These are phyloP conservation scores for Colletotrichum limetticola DNA, from an alignment of 2,329 filamentous ascomycete genomes.

Conservation along the genomic window DNA sequence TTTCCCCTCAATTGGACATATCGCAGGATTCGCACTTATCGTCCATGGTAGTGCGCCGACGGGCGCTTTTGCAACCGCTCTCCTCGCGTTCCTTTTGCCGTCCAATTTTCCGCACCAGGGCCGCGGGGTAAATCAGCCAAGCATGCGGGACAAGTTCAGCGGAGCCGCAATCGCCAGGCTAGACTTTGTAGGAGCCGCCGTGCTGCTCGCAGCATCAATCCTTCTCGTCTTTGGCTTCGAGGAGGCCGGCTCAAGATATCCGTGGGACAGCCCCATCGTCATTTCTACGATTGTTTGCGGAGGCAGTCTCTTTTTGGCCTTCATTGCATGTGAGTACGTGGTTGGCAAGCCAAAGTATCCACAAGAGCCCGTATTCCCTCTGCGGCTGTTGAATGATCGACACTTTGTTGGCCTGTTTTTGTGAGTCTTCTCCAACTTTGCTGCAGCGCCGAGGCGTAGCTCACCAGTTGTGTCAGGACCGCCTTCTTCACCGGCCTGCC, in stretches of 20 bases:
- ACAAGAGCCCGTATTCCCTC: conserved; percentile 49
- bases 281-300: conserved; percentile 45
- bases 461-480: conserved; percentile 35
- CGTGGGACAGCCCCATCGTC: conserved; percentile 54
- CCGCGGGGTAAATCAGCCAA: conserved; percentile 19
- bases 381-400: conserved; percentile 44
- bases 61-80: conserved; percentile 39
- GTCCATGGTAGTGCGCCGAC: conserved; percentile 42
- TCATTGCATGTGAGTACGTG: conserved; percentile 44
- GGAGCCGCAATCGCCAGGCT: conserved; percentile 9
- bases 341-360: conserved; percentile 34
- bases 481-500: conserved; percentile 46
- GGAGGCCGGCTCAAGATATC: conserved; percentile 52
- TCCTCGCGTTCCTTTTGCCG: conserved; percentile 42
- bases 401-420: conserved; percentile 45
- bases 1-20: neutral
- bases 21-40: neutral
- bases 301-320: conserved; percentile 40
- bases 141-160: conserved; percentile 37
- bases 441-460: conserved; percentile 10
- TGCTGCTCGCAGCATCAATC: conserved; percentile 53
- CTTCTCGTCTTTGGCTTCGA: conserved; percentile 59
- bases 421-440: conserved; percentile 38
- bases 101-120: conserved; percentile 41
- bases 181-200: conserved; percentile 39